These are phyloP conservation scores for Pseudohyphozyma bogoriensis DNA, from an alignment of 768 basidiomycete genomes.

Conservation along the genomic window DNA sequence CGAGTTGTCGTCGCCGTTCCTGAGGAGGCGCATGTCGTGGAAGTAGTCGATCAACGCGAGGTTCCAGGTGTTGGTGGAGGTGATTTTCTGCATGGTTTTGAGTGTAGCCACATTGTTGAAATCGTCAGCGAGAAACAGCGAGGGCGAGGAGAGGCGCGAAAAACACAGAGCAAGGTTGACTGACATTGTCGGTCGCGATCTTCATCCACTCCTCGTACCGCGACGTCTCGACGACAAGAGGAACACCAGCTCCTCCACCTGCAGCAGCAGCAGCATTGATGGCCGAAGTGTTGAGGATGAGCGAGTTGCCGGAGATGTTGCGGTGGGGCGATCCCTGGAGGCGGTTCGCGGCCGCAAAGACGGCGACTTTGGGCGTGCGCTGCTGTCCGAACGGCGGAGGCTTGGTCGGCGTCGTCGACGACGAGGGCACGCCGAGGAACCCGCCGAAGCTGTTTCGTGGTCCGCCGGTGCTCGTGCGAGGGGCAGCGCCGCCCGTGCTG, in stretches of 20 bases:
- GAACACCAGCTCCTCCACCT: too few relatives aligned
- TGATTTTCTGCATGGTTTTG: slow-evolving; percentile 97
- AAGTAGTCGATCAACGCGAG: slow-evolving; percentile 98
- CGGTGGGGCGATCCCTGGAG: not conserved
- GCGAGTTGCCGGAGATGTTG: not conserved
- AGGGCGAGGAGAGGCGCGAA: not conserved
- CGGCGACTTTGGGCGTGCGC: slow-evolving; percentile 1
- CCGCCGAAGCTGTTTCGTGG: too few relatives aligned
- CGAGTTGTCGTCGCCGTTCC: slow-evolving; percentile 79
- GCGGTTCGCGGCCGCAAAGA: slow-evolving; percentile 10
- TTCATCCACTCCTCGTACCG: slow-evolving; percentile 97
- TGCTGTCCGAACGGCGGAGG: not conserved
- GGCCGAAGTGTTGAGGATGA: not conserved
- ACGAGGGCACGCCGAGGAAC: not conserved
- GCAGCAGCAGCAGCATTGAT: not conserved
- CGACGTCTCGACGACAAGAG: slow-evolving; percentile 23
- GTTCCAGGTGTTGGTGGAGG: slow-evolving; percentile 91
- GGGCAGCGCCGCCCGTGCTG: too few relatives aligned
- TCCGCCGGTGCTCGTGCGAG: too few relatives aligned
- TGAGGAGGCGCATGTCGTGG: slow-evolving; percentile 89
- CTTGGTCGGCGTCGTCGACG: not conserved
- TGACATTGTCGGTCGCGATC: slow-evolving; percentile 95
- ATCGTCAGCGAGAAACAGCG: not conserved
- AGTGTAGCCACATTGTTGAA: too few relatives aligned
- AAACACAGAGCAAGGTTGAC: slow-evolving; percentile 32